Percentiles rank a stretch among this genome's conserved stretches.
Conservation (phyloP, 305 asterid species). For the Withania somnifera region DNA sequence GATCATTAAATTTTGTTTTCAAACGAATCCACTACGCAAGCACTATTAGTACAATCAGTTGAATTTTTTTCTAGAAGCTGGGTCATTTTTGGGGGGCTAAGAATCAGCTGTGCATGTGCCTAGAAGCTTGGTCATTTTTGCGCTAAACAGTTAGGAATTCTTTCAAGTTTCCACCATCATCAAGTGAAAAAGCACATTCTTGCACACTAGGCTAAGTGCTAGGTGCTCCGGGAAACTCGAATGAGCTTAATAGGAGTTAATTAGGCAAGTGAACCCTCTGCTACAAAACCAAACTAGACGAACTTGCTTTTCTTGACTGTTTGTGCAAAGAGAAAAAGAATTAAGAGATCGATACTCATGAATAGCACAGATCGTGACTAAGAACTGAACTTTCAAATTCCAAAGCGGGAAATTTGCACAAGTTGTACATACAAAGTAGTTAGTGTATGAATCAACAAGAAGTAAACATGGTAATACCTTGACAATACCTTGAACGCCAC, state of each 20-base stretch:
- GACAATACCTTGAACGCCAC: constrained; percentile 54
- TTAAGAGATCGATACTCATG: not conserved
- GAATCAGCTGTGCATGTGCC: not conserved
- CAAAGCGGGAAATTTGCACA: not conserved
- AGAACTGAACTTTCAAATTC: not conserved
- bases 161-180: not conserved
- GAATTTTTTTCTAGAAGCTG: not conserved
- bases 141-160: not conserved
- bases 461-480: constrained; percentile 35
- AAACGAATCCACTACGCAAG: not conserved
- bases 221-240: not conserved
- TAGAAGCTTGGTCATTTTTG: not conserved
- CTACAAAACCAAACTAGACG: not conserved
- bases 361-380: not conserved
- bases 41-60: not conserved
- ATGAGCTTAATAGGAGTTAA: not conserved
- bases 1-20: not conserved
- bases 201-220: not conserved
- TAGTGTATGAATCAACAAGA: not conserved
- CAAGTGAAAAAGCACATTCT: not conserved
- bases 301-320: not conserved
- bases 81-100: not conserved
- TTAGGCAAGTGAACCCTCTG: not conserved
- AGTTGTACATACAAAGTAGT: not conserved
- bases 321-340: not conserved